These are phyloP conservation scores for Hericium coralloides DNA, from an alignment of 768 basidiomycete species.

Conservation along the genomic window DNA sequence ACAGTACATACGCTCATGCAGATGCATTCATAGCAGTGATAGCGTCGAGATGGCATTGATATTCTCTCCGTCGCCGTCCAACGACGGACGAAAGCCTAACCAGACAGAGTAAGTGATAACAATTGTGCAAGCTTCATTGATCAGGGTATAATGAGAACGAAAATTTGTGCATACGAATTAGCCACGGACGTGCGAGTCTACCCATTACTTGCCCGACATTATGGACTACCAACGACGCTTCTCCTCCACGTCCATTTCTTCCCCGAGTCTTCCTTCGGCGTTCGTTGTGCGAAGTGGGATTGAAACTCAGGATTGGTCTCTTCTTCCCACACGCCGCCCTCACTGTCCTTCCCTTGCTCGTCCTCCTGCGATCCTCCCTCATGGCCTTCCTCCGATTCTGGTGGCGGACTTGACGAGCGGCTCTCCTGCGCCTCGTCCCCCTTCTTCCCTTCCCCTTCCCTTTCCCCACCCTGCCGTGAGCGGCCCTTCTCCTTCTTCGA, in stretches of 20 bases:
- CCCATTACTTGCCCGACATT: too few species aligned
- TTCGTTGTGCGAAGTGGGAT: background rate
- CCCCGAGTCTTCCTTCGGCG: background rate
- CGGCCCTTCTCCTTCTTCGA: conserved; percentile 2
- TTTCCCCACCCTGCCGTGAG: background rate
- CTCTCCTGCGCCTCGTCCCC: background rate
- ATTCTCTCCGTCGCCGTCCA: too few species aligned
- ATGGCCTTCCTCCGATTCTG: background rate
- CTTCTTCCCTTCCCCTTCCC: background rate
- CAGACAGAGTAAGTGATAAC: too few species aligned
- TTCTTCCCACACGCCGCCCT: conserved; percentile 5
- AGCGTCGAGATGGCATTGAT: too few species aligned
- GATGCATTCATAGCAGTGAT: too few species aligned
- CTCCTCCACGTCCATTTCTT: too few species aligned
- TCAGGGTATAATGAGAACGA: background rate
- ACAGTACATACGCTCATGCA: too few species aligned
- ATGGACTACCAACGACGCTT: too few species aligned
- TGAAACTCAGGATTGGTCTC: background rate
- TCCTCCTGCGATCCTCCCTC: conserved; percentile 2
- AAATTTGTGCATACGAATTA: too few species aligned
- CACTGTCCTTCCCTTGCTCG: background rate
- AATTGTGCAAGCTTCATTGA: background rate
- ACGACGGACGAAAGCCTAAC: too few species aligned
- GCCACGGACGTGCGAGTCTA: too few species aligned
- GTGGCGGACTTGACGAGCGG: background rate